Conservation (phyloP, 352 stramenopile genomes). For the Pythium dissotocum region DNA sequence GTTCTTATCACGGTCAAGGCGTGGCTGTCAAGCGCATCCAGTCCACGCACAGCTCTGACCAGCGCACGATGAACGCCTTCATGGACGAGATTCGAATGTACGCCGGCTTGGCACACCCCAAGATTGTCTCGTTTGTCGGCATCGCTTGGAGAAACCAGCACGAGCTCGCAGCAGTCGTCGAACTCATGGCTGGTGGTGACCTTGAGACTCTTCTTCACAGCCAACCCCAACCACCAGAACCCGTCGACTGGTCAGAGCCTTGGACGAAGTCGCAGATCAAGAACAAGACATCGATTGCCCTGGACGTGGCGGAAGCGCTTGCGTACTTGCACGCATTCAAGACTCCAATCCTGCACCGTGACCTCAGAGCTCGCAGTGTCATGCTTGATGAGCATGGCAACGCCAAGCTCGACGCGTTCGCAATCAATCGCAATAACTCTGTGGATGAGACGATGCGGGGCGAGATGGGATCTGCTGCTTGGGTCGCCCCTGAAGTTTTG, state of each 20-base stretch:
- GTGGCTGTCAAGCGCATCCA: too few relatives aligned
- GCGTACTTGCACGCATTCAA: conserved; percentile 24
- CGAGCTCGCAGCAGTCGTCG: too few relatives aligned
- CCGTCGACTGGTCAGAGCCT: background rate
- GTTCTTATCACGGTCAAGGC: too few relatives aligned
- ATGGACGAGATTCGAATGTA: too few relatives aligned
- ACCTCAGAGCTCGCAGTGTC: conserved; percentile 22
- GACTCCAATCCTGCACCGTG: conserved; percentile 18
- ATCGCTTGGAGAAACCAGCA: too few relatives aligned
- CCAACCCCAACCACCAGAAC: background rate
- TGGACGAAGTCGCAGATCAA: background rate
- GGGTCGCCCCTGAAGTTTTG: conserved; percentile 13
- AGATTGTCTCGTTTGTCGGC: too few relatives aligned
- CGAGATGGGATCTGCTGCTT: conserved; percentile 22
- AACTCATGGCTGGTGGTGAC: too few relatives aligned
- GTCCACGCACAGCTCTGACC: too few relatives aligned
- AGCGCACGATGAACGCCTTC: too few relatives aligned
- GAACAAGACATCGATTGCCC: conserved; percentile 3
- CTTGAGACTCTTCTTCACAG: too few relatives aligned
- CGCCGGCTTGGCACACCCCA: too few relatives aligned
- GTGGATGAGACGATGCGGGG: conserved; percentile 23
- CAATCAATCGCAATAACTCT: conserved; percentile 7
- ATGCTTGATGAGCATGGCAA: background rate
- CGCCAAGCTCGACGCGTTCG: conserved; percentile 14
- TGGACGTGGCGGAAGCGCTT: conserved; percentile 18